Evolutionary conservation across 177 flowering plant genomes (phyloP), one percentile per base, ranked within the genome.

Genomic region (Vitis hybrid): DNA sequence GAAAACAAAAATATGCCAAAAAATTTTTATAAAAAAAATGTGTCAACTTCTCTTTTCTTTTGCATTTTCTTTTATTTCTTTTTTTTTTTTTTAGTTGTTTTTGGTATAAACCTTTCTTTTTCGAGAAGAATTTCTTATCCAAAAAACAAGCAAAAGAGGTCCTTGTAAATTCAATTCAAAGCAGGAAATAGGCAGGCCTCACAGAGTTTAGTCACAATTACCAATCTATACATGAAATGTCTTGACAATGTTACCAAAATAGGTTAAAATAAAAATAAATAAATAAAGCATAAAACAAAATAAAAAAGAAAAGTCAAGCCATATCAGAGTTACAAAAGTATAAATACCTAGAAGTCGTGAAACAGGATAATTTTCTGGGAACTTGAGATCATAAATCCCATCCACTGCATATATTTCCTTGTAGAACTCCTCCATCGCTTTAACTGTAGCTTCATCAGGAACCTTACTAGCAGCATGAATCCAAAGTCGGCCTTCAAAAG

Each of bases 381-480:
- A 96, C 67, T 92, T 85, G 68, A 96, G 64, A 63, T 91, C 89
- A 18, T 86, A 85, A 23, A 93, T 75, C 26, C 99, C 99, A 79
- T 96, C 73, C 57, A 93, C 83, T 48, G 91, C 91, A 85, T 96
- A 93, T 26, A 96, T 86, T 75, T 89, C 93, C 70, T 88, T 75
- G 77, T 90, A 96, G 73, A 96, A 96, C 48, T 90, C 90, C 74
- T 93, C 99, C 98, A 95, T 93, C 63, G 97, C 95, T 81, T 90
- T 86, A 52, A 96, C 88, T 64, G 98, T 96, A 19, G 72, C 87
- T 52, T 80, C 85, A 32, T 96, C 99, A 1, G 98, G 97, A 62
- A 93, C 83, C 77, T 93, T 93, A 65, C 93, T 71, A 5, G 99
- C 99, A 68, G 99, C 99, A 83, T 96, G 99, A 72, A 96, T 92